Base-by-base conservation (phyloP, 345 rosid genomes). In the Syzygium oleosum region DNA sequence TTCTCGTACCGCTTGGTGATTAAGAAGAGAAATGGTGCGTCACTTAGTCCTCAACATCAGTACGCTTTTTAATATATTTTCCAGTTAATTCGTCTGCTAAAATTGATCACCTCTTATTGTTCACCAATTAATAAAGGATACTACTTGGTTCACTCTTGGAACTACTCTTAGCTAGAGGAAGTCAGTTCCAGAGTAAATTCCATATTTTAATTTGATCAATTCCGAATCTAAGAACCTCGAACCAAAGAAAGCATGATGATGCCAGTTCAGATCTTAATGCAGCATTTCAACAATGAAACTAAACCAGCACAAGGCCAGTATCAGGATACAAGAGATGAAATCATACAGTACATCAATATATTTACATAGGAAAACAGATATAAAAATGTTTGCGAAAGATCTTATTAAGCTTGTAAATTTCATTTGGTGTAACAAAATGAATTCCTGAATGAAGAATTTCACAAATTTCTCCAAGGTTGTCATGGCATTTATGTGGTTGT, bases 41-140 rank as follows among this genome's bases (percentile, higher is more conserved):
- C 78, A 65, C 78, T 65, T 65, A 4, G 11, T 31, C 78, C 78
- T 16, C 43, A 17, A 14, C 79, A 17, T 68, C 9, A 0, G 12
- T 29, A 29, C 11, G 5, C 6, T 29, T 0, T 15, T 65, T 65
- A 65, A 25, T 65, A 65, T 14, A 16, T 31, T 63, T 29, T 63
- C 1, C 98, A 96, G 11, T 0, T 17, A 3, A 51, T 88, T n/a
- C 90, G 7, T 59, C 41, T 25, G 29, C 65, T 23, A 27, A n/a
- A 29, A 27, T 5, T 27, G 5, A 15, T 43, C 54, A 52, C 17
- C 54, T 52, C 54, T 52, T 52, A 27, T 61, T 61, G 68, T 27
- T 59, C 65, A 27, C 65, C 63, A 59, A 25, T 25, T 25, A 11
- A 59, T 27, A 25, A 59, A 59, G 65, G 16, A 59, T 15, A 59